These are phyloP conservation scores for Ensete ventricosum DNA, from an alignment of 176 grass and related monocot species.

Conservation along the genomic window DNA sequence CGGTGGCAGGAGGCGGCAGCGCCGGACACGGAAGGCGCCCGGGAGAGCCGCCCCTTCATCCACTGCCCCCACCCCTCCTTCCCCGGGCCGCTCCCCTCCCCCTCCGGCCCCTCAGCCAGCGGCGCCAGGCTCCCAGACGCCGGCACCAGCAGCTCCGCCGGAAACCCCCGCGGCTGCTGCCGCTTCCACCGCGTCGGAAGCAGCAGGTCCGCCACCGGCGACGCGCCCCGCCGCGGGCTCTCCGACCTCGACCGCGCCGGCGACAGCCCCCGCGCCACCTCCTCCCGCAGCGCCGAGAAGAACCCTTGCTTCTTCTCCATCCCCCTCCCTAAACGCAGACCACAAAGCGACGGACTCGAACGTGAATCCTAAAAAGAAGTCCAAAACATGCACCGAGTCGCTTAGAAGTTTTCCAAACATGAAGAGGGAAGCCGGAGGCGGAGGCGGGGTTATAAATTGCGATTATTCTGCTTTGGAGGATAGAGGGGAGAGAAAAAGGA, in stretches of 20 bases:
- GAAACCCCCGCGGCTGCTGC: neutral
- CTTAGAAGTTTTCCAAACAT: neutral
- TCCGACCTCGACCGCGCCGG: constrained; percentile 13
- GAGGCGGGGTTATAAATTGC: neutral
- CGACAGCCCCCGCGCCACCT: constrained; percentile 9
- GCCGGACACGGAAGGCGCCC: constrained; percentile 7
- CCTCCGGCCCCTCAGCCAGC: constrained; percentile 15
- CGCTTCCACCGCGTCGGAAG: constrained; percentile 7
- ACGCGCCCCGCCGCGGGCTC: neutral
- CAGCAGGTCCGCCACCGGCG: constrained; percentile 1
- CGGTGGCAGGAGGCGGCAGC: neutral
- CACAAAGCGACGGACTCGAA: neutral
- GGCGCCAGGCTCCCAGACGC: constrained; percentile 9
- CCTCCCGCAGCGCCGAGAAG: constrained; percentile 17
- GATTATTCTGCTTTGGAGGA: neutral
- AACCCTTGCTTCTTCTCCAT: constrained; percentile 23
- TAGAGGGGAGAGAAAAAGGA: neutral
- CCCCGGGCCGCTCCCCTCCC: neutral
- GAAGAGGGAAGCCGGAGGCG: neutral
- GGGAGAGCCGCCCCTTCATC: constrained; percentile 10
- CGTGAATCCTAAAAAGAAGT: neutral
- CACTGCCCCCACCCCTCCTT: constrained; percentile 19
- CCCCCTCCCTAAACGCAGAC: neutral
- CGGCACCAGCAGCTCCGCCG: constrained; percentile 15
- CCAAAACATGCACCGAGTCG: neutral